A percentile compares a stretch with the other conserved stretches of the same genome.
phyloP scores from a whole-genome alignment of 257 asterid genomes.

The Solanum sejunctum region DNA sequence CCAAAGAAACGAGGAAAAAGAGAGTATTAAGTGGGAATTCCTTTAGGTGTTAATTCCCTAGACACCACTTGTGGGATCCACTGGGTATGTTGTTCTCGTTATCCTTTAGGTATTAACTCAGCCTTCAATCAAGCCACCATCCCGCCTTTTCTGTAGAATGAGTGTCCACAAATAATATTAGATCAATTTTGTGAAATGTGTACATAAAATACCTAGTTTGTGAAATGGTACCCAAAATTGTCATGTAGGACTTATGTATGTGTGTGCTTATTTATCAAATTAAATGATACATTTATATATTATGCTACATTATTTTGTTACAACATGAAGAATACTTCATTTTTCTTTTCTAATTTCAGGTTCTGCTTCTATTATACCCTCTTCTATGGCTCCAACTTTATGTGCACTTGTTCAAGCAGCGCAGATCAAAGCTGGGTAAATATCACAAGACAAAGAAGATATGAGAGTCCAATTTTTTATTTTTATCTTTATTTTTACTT shows the following conservation, averaged over 20 bases:
- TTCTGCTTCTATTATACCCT: conserved; percentile 63
- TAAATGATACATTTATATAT: neutral
- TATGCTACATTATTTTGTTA: neutral
- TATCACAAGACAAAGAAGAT: conserved; percentile 39
- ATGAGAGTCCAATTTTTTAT: neutral
- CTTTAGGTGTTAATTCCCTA: neutral
- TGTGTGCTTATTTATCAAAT: neutral
- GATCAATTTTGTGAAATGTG: too few relatives aligned
- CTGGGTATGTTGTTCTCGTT: too few relatives aligned
- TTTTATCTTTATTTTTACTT: neutral
- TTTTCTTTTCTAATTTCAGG: conserved; percentile 25
- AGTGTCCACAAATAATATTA: too few relatives aligned
- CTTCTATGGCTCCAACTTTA: conserved; percentile 84
- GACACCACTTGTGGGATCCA: too few relatives aligned
- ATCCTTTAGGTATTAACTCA: too few relatives aligned
- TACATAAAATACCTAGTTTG: neutral
- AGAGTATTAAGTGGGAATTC: neutral
- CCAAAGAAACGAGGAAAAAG: neutral
- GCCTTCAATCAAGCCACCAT: too few relatives aligned
- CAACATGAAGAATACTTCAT: neutral
- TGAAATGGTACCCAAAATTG: neutral
- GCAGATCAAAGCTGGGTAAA: conserved; percentile 66
- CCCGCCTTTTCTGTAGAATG: too few relatives aligned
- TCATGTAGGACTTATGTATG: neutral
- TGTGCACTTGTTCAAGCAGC: conserved; percentile 83